These are phyloP conservation scores for Cairneyella variabilis DNA, from an alignment of 495 filamentous ascomycete species.

Conservation along the genomic window DNA sequence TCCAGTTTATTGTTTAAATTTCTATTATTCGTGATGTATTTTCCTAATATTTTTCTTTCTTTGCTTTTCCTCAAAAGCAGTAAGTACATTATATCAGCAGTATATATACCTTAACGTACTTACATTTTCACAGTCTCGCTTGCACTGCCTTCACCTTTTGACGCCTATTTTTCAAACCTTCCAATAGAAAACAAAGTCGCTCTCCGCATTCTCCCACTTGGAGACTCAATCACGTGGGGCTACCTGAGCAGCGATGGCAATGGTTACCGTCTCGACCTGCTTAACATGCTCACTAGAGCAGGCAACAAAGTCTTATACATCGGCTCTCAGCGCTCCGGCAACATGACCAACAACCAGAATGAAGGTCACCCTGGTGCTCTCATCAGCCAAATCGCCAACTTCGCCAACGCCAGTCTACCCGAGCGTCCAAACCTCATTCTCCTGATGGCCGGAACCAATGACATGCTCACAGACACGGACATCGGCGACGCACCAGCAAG, in stretches of 20 bases:
- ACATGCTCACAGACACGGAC: conserved; percentile 30
- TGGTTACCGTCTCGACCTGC: conserved; percentile 48
- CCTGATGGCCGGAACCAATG: conserved; percentile 28
- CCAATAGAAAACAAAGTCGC: not conserved
- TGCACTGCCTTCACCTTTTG: too few species aligned
- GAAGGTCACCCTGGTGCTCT: conserved; percentile 20
- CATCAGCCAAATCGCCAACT: conserved; percentile 28
- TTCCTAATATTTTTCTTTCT: too few species aligned
- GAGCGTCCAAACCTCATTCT: conserved; percentile 29
- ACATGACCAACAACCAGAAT: conserved; percentile 3
- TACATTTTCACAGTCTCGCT: too few species aligned
- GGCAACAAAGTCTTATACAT: conserved; percentile 30
- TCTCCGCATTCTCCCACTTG: conserved; percentile 6
- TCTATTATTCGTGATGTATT: too few species aligned
- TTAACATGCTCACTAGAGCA: conserved; percentile 31
- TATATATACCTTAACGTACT: too few species aligned
- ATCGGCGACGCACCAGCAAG: conserved; percentile 28
- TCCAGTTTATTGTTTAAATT: too few species aligned
- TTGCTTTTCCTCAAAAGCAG: too few species aligned
- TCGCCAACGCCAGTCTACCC: conserved; percentile 25
- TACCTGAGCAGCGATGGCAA: conserved; percentile 45
- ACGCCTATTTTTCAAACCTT: too few species aligned
- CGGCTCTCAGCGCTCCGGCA: conserved; percentile 1
- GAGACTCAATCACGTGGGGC: conserved; percentile 54
- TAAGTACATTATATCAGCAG: too few species aligned